phyloP scores from a whole-genome alignment of 495 filamentous ascomycete genomes.

The Xanthoparmelia taractica region DNA sequence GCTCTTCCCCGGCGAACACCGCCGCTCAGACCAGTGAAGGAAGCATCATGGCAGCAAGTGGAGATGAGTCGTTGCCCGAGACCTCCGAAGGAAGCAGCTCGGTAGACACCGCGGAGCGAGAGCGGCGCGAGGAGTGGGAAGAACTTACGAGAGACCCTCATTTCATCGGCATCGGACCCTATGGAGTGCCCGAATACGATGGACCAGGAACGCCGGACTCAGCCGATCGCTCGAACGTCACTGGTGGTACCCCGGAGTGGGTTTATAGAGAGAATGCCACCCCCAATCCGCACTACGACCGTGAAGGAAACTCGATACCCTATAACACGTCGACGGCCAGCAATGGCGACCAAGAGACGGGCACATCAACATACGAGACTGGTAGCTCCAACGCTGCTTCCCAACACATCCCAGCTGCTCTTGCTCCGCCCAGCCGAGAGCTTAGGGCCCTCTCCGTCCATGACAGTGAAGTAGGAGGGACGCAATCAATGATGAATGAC shows the following conservation, averaged over 20 bases:
- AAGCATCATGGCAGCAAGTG: background rate
- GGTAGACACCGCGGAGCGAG: background rate
- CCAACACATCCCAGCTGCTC: background rate
- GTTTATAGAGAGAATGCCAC: background rate
- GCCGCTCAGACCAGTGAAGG: background rate
- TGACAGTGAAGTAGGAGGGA: background rate
- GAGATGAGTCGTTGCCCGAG: background rate
- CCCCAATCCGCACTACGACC: background rate
- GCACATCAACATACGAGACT: background rate
- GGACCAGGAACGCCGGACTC: background rate
- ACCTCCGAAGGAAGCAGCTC: background rate
- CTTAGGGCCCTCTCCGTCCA: background rate
- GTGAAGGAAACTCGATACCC: background rate
- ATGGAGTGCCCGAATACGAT: background rate
- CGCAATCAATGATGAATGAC: background rate
- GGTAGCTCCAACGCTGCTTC: background rate
- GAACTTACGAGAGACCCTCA: background rate
- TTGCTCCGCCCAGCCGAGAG: background rate
- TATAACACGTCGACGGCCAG: background rate
- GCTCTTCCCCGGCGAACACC: background rate
- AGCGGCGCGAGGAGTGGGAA: background rate
- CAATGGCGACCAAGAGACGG: conserved; percentile 1
- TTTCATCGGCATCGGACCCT: background rate
- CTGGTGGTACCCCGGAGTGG: background rate
- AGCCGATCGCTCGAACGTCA: background rate